These are phyloP conservation scores for Pyricularia sp. DNA, from an alignment of 2,329 filamentous ascomycete species.

Conservation along the genomic window DNA sequence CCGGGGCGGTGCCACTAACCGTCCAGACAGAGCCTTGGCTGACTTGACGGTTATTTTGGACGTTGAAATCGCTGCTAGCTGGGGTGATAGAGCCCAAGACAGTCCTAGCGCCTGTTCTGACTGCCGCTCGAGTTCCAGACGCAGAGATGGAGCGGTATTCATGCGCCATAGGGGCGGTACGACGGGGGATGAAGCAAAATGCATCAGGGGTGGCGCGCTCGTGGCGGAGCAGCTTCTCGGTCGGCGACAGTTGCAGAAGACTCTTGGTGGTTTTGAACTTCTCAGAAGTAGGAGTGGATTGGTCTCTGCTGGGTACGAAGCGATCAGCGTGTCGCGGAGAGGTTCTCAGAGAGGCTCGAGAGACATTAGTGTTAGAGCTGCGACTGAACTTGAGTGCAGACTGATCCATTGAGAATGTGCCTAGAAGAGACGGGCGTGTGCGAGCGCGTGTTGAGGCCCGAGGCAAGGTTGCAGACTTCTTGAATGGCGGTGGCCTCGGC, in stretches of 20 bases:
- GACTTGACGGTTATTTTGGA: constrained; percentile 1
- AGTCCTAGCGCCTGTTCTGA: constrained; percentile 14
- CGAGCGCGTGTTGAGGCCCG: background rate
- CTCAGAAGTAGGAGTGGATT: constrained; percentile 22
- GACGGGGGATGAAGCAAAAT: constrained; percentile 24
- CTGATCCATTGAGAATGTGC: background rate
- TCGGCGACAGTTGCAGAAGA: constrained; percentile 24
- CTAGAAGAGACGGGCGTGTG: background rate
- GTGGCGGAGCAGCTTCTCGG: constrained; percentile 32
- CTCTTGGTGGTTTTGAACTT: constrained; percentile 33
- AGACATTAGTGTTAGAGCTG: constrained; percentile 11
- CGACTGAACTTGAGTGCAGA: constrained; percentile 1
- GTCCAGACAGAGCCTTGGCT: constrained; percentile 65
- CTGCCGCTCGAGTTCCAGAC: constrained; percentile 15
- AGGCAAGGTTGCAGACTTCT: constrained; percentile 3
- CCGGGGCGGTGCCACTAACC: constrained; percentile 55
- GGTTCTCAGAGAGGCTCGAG: background rate
- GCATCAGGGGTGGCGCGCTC: constrained; percentile 26
- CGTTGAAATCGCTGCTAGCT: background rate
- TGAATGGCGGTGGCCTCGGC: background rate
- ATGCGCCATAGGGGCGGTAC: constrained; percentile 13
- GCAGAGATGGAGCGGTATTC: constrained; percentile 13
- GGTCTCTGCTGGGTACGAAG: constrained; percentile 34
- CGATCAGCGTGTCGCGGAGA: constrained; percentile 27
- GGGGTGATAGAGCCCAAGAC: constrained; percentile 11